phyloP scores from a whole-genome alignment of 1,139 yeast species.

The Saccharomycopsis hybrid region DNA sequence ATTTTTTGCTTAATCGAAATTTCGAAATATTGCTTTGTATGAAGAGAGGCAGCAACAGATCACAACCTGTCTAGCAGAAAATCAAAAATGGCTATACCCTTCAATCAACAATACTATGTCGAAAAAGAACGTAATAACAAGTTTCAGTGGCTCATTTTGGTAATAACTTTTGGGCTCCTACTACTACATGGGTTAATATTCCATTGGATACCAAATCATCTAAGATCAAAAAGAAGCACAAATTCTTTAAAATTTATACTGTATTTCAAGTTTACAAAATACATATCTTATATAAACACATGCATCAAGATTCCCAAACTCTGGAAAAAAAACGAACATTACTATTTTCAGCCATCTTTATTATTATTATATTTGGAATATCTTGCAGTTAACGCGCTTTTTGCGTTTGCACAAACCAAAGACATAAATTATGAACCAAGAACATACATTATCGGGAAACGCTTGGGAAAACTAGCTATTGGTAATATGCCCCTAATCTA shows the following conservation, averaged over 20 bases:
- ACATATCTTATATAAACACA: conserved; percentile 31
- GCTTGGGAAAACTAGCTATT: conserved; percentile 39
- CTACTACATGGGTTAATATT: conserved; percentile 37
- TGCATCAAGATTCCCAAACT: conserved; percentile 28
- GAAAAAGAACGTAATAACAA: conserved; percentile 34
- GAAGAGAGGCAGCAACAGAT: too few relatives aligned
- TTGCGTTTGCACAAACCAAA: conserved; percentile 28
- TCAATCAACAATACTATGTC: conserved; percentile 30
- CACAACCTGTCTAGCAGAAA: too few relatives aligned
- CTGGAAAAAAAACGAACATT: conserved; percentile 17
- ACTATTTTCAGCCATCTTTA: conserved; percentile 40
- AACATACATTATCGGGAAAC: conserved; percentile 37
- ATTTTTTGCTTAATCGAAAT: too few relatives aligned
- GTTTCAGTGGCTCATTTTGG: conserved; percentile 36
- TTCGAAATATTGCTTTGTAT: too few relatives aligned
- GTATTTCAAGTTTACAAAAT: conserved; percentile 29
- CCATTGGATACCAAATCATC: conserved; percentile 36
- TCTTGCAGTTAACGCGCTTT: conserved; percentile 29
- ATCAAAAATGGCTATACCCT: conserved; percentile 3
- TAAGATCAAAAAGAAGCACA: conserved; percentile 20
- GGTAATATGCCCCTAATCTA: conserved; percentile 39
- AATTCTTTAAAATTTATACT: conserved; percentile 19
- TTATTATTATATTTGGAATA: conserved; percentile 29
- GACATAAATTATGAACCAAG: conserved; percentile 38
- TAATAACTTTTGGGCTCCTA: conserved; percentile 29